Base-by-base conservation (phyloP, 2,329 filamentous ascomycete species). In the Gaeumannomyces tritici region DNA sequence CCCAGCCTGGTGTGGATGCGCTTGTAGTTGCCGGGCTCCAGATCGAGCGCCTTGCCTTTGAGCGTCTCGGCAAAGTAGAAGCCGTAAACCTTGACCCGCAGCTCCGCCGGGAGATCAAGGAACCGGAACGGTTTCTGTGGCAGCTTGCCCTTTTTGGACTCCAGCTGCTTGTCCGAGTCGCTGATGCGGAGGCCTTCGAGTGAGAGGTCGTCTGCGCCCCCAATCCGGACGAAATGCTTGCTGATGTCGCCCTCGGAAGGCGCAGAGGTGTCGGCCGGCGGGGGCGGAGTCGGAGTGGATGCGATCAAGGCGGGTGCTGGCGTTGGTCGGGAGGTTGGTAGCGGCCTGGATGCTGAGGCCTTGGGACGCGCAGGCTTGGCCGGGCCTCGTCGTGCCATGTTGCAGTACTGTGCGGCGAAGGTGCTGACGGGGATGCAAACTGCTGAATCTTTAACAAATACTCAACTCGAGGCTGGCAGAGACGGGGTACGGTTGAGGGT, bases 1-100 rank as follows among this genome's bases (percentile, higher is more conserved):
- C 54, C 21, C 21, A 92, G 77, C 69, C 83, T 76, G 71, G 82
- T 79, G 66, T 84, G 80, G 47, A 89, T 79, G 51, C 79, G 78
- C 69, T 83, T 85, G 71, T 85, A 83, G 71, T 89, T 90, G 35
- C 80, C 76, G 0, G 85, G 85, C 62, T 88, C 84, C 24, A 92
- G 80, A 68, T 92, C 89, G 59, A 90, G 73, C 1, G 87, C 81
- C 60, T 61, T 57, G 28, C 82, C 80, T 9, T 51, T 21, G 18
- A 51, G 42, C 29, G 74, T 72, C 24, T 80, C 77, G 59, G 78
- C 73, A 65, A 91, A 88, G 65, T 86, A 80, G 66, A 85, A 78
- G 54, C 78, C 80, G 71, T 91, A 92, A 15, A 93, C 82, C 67
- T 85, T 83, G 64, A 88, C 76, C 9, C 89, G 86, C 33, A 93